Percentiles rank a stretch among this genome's conserved stretches.
These are phyloP conservation scores for Zygoascus meyerae DNA, from an alignment of 1,139 yeast species.

Conservation along the genomic window DNA sequence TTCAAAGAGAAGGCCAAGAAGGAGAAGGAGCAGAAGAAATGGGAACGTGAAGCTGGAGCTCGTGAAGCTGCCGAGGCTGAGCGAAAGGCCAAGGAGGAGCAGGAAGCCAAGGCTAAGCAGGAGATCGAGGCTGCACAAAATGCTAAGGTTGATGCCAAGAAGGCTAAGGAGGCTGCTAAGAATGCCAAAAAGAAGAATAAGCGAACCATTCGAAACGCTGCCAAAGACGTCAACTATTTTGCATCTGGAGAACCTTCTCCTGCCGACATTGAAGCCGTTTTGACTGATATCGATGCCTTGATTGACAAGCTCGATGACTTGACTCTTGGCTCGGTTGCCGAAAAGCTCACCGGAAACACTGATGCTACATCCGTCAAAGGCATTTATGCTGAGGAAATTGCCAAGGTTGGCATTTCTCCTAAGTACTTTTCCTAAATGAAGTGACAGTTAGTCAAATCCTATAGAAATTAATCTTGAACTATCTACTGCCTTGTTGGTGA, in stretches of 20 bases:
- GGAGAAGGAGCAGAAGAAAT: conserved; percentile 90
- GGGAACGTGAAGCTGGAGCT: conserved; percentile 98
- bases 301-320: conserved; percentile 75
- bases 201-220: conserved; percentile 80
- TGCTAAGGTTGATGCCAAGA: conserved; percentile 64
- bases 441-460: too few species aligned
- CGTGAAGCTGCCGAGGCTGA: conserved; percentile 94
- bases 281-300: conserved; percentile 67
- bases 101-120: conserved; percentile 74
- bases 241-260: conserved; percentile 60
- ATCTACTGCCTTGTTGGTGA: too few species aligned
- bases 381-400: conserved; percentile 45
- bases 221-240: conserved; percentile 80
- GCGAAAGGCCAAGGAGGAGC: conserved; percentile 74
- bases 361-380: conserved; percentile 50
- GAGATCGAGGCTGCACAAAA: conserved; percentile 59
- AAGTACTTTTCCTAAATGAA: conserved; percentile 16
- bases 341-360: conserved; percentile 45
- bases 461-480: too few species aligned
- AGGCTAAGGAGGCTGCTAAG: conserved; percentile 96
- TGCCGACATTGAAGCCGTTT: conserved; percentile 46
- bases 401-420: conserved; percentile 29
- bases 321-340: conserved; percentile 65
- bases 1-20: conserved; percentile 93
- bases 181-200: conserved; percentile 96